A percentile compares a stretch with the other conserved stretches of the same genome.
These are phyloP conservation scores for Neurospora intermedia DNA, from an alignment of 495 filamentous ascomycete species.

Conservation along the genomic window DNA sequence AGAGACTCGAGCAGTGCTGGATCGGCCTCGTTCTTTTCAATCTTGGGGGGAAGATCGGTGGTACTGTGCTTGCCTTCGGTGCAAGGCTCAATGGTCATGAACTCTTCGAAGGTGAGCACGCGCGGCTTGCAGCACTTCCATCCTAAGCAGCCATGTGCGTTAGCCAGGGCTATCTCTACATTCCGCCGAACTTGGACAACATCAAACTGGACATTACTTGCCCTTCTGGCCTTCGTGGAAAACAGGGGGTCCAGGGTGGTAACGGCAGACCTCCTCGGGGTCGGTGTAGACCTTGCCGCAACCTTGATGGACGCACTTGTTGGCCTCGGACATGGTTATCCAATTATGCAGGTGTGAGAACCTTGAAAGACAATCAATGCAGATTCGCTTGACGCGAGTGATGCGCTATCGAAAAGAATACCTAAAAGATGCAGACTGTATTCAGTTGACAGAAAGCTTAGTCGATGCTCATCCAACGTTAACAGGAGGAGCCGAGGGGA, in stretches of 20 bases:
- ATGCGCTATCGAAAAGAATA: neutral
- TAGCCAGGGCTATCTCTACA: neutral
- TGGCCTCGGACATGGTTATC: conserved; percentile 46
- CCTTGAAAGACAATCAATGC: neutral
- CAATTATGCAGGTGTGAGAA: neutral
- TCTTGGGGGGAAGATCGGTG: conserved; percentile 52
- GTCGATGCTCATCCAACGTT: neutral
- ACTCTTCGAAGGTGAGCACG: conserved; percentile 97
- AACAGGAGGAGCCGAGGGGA: neutral
- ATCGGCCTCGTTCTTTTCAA: conserved; percentile 40
- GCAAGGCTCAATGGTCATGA: conserved; percentile 87
- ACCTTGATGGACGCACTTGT: conserved; percentile 92
- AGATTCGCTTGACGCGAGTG: neutral
- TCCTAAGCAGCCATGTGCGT: conserved; percentile 42
- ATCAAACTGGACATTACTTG: conserved; percentile 31
- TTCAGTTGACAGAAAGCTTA: neutral
- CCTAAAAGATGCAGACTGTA: neutral
- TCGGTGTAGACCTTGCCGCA: conserved; percentile 85
- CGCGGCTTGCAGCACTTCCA: conserved; percentile 99
- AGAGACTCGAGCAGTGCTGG: conserved; percentile 22
- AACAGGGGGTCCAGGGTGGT: conserved; percentile 87
- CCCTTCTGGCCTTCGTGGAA: conserved; percentile 99
- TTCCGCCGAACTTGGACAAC: neutral
- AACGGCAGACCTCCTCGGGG: conserved; percentile 72
- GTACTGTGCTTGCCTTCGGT: conserved; percentile 89